Conservation (phyloP, 1,284 basidiomycete genomes). For the Naganishia albida region DNA sequence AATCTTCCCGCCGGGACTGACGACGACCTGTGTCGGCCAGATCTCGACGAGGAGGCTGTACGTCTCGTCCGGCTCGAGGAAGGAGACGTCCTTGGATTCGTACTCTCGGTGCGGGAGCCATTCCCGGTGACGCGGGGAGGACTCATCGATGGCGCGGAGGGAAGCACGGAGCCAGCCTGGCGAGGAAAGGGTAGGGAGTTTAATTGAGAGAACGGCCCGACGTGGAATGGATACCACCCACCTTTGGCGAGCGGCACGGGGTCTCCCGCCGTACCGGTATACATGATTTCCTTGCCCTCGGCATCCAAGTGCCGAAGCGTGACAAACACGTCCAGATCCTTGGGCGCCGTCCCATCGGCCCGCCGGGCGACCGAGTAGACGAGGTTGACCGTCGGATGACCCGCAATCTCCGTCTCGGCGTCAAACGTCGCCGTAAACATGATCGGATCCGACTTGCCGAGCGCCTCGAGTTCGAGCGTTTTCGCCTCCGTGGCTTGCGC, state of each 20-base stretch:
- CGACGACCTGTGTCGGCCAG: constrained; percentile 48
- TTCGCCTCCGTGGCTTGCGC: constrained; percentile 17
- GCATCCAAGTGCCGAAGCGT: constrained; percentile 47
- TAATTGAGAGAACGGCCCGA: no score
- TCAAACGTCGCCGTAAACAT: constrained; percentile 40
- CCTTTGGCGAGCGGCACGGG: constrained; percentile 46
- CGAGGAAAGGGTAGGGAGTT: not conserved
- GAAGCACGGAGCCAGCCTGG: constrained; percentile 46
- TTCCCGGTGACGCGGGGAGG: constrained; percentile 38
- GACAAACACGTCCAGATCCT: constrained; percentile 48
- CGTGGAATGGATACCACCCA: not conserved
- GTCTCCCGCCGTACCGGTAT: constrained; percentile 48
- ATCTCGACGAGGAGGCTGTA: constrained; percentile 46
- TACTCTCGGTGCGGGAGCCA: constrained; percentile 46
- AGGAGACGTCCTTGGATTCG: constrained; percentile 39
- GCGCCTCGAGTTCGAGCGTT: constrained; percentile 33
- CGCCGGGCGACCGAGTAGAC: constrained; percentile 37
- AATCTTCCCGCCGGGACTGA: constrained; percentile 41
- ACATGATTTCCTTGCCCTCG: constrained; percentile 47
- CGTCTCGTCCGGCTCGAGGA: constrained; percentile 37
- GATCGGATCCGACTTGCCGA: constrained; percentile 36
- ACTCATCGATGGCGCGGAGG: constrained; percentile 40
- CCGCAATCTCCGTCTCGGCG: constrained; percentile 46
- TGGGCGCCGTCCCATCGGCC: constrained; percentile 38
- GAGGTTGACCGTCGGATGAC: constrained; percentile 43